Evolutionary conservation across 257 asterid species (phyloP).

Genomic region (Plantago major): DNA sequence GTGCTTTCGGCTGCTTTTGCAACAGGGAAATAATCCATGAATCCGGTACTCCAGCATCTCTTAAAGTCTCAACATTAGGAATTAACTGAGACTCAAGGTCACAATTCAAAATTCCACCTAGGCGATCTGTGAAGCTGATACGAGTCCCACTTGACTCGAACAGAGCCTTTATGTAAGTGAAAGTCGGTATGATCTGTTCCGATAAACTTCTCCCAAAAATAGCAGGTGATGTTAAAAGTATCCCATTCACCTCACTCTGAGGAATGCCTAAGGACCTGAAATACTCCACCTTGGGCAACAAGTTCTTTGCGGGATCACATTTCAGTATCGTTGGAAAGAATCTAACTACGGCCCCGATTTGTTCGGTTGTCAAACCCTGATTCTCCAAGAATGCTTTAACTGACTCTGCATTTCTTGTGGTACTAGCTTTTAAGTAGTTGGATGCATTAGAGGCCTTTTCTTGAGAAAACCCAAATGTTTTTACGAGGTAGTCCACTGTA

Average conservation of each 20-base stretch:
- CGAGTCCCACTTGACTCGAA: slow-evolving; percentile 14
- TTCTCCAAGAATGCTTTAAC: slow-evolving; percentile 20
- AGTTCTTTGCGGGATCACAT: slow-evolving; percentile 21
- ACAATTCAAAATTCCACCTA: not conserved
- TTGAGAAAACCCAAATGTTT: slow-evolving; percentile 18
- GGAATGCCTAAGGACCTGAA: slow-evolving; percentile 28
- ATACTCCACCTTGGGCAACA: slow-evolving; percentile 30
- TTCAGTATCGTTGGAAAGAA: slow-evolving; percentile 4
- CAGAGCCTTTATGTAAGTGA: slow-evolving; percentile 8
- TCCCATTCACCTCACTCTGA: slow-evolving; percentile 1
- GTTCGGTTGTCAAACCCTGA: slow-evolving; percentile 21
- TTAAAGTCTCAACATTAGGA: slow-evolving; percentile 2
- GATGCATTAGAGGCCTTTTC: slow-evolving; percentile 27
- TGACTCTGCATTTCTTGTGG: slow-evolving; percentile 22
- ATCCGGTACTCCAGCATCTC: slow-evolving; percentile 1
- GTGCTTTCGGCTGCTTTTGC: slow-evolving; percentile 13
- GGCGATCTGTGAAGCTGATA: not conserved
- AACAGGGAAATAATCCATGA: not conserved
- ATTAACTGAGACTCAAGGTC: not conserved
- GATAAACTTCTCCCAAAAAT: slow-evolving; percentile 13
- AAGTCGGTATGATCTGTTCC: slow-evolving; percentile 17
- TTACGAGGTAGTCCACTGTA: slow-evolving; percentile 19
- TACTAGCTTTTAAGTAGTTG: slow-evolving; percentile 18
- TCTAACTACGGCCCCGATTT: slow-evolving; percentile 12
- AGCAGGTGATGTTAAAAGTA: not conserved